Evolutionary conservation across 2,329 filamentous ascomycete genomes (phyloP).

Genomic region (Bretziella fagacearum): DNA sequence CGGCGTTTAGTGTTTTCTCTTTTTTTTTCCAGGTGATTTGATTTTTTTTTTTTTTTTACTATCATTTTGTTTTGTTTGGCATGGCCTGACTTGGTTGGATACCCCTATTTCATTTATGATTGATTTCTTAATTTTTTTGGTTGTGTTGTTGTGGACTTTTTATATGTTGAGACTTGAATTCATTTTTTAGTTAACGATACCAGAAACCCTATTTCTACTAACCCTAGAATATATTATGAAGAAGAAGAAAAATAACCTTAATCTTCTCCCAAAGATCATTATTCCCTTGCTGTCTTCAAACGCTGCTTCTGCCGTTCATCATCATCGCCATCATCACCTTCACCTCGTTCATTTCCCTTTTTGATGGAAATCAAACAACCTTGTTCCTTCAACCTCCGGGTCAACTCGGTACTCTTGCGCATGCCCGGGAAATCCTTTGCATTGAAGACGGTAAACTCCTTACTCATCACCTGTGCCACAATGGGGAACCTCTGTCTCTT

Average conservation of each 20-base stretch:
- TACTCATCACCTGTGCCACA: conserved; percentile 39
- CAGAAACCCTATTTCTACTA: neutral
- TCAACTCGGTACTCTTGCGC: conserved; percentile 57
- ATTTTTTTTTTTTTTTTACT: neutral
- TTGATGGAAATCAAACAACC: conserved; percentile 75
- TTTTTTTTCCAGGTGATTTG: neutral
- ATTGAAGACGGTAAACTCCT: conserved; percentile 63
- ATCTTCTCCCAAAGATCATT: too few relatives aligned
- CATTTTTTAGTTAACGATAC: neutral
- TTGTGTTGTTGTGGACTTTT: conserved; percentile 1
- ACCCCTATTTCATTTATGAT: neutral
- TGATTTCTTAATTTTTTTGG: neutral
- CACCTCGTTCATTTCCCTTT: conserved; percentile 54
- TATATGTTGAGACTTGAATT: neutral
- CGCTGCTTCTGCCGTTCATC: conserved; percentile 17
- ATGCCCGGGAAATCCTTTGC: conserved; percentile 80
- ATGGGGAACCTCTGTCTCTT: conserved; percentile 34
- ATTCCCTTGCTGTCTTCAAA: neutral
- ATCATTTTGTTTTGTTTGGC: neutral
- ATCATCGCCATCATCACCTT: conserved; percentile 30
- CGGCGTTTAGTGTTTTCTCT: too few relatives aligned
- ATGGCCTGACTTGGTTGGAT: too few relatives aligned
- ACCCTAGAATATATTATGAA: too few relatives aligned
- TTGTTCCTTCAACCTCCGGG: conserved; percentile 58
- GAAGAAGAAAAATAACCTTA: too few relatives aligned